Conservation (phyloP, 2,329 filamentous ascomycete species). For the Exophiala calicioides region DNA sequence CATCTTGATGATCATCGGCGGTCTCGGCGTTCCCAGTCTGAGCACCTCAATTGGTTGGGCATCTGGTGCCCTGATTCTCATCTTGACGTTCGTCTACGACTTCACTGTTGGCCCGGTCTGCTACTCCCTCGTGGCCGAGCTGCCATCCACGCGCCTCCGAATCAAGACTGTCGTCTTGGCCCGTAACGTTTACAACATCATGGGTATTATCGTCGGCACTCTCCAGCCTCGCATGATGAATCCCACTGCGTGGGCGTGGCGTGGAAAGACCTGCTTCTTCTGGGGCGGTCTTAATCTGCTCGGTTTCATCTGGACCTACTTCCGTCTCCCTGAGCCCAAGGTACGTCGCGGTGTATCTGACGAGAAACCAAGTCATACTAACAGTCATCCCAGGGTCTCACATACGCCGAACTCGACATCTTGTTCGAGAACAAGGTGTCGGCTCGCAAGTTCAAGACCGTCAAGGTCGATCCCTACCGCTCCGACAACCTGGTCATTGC, state of each 20-base stretch:
- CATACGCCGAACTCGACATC: constrained; percentile 45
- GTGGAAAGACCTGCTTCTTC: constrained; percentile 42
- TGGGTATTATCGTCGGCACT: constrained; percentile 36
- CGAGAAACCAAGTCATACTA: too few species aligned
- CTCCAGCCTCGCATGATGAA: constrained; percentile 41
- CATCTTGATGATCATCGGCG: constrained; percentile 37
- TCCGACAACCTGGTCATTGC: constrained; percentile 32
- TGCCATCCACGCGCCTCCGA: constrained; percentile 57
- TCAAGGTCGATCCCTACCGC: constrained; percentile 37
- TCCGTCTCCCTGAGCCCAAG: constrained; percentile 46
- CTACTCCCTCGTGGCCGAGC: constrained; percentile 56
- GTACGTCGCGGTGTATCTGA: constrained; percentile 10
- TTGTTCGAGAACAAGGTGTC: constrained; percentile 44
- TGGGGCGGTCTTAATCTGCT: constrained; percentile 41
- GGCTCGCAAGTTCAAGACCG: constrained; percentile 42
- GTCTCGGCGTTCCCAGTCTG: constrained; percentile 31
- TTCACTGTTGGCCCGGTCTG: constrained; percentile 57
- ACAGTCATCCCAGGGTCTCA: constrained; percentile 37
- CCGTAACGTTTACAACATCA: constrained; percentile 53
- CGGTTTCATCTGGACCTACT: constrained; percentile 45
- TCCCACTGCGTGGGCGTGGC: constrained; percentile 40
- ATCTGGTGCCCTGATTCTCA: constrained; percentile 52
- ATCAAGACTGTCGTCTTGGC: constrained; percentile 58
- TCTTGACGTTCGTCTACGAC: constrained; percentile 59
- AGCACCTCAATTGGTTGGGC: constrained; percentile 36